A percentile compares a stretch with the other conserved stretches of the same genome.
Conservation (phyloP, 345 rosid genomes). For the Raphanus raphanistrum region DNA sequence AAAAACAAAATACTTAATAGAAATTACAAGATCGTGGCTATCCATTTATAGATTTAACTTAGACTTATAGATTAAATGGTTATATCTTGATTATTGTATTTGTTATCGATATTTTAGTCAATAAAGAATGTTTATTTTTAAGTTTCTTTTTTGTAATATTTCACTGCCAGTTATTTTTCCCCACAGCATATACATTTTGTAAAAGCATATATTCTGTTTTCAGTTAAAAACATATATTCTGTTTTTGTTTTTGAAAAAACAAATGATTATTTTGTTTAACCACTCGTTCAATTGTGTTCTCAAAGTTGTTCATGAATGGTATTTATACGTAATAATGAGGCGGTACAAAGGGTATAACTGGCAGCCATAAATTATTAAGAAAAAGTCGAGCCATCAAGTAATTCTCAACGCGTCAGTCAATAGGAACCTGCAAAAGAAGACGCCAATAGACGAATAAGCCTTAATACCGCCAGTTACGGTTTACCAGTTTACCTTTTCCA, state of each 20-base stretch:
- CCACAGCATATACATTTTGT: background rate
- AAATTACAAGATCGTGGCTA: background rate
- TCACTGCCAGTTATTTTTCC: background rate
- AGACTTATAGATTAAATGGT: background rate
- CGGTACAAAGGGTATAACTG: background rate
- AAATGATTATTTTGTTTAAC: background rate
- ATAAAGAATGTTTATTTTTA: background rate
- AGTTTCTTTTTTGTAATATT: background rate
- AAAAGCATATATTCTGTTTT: no score
- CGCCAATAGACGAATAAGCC: slow-evolving; percentile 1
- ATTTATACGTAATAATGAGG: background rate
- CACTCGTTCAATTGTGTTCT: background rate
- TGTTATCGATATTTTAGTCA: background rate
- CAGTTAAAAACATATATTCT: no score
- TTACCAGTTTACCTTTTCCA: slow-evolving; percentile 22
- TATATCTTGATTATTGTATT: background rate
- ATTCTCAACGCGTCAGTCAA: slow-evolving; percentile 24
- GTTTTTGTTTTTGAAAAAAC: background rate
- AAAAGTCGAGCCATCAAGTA: slow-evolving; percentile 4
- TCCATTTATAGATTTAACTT: background rate
- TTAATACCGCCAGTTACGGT: slow-evolving; percentile 13
- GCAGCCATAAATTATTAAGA: background rate
- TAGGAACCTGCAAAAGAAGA: slow-evolving; percentile 7
- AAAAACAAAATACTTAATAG: background rate
- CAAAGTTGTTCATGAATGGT: background rate